Percentiles rank a stretch among this genome's conserved stretches.
Evolutionary conservation across 495 filamentous ascomycete species (phyloP).

Genomic region (Podospora australis): DNA sequence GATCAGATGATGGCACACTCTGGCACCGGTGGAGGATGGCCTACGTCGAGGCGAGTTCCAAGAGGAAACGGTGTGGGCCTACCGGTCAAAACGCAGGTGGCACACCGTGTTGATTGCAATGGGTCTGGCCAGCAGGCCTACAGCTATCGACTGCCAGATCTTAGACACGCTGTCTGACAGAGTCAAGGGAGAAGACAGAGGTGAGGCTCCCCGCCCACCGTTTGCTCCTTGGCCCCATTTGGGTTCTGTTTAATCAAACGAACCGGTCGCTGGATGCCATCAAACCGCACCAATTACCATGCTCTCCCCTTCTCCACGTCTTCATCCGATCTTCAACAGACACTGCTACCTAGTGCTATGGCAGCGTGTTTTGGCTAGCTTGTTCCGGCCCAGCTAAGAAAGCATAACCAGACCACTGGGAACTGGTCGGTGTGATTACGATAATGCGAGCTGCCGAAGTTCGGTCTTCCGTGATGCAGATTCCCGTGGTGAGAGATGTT

Average conservation of each 20-base stretch:
- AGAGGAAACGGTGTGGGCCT: not conserved
- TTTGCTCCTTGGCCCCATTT: not conserved
- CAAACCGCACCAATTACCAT: not conserved
- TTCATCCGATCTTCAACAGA: not conserved
- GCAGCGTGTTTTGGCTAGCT: not conserved
- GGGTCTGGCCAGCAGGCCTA: conserved; percentile 10
- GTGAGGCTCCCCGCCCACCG: not conserved
- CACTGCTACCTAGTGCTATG: not conserved
- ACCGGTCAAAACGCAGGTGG: conserved; percentile 4
- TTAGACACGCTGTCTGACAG: conserved; percentile 23
- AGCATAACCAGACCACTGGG: conserved; percentile 22
- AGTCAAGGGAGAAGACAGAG: conserved; percentile 4
- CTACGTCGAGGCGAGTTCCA: not conserved
- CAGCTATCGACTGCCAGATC: conserved; percentile 27
- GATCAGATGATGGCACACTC: not conserved
- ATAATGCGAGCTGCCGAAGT: conserved; percentile 24
- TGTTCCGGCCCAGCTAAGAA: conserved; percentile 4
- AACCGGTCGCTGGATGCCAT: no score
- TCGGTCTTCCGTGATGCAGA: conserved; percentile 18
- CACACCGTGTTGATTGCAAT: conserved; percentile 9
- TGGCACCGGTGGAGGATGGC: not conserved
- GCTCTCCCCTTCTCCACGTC: not conserved
- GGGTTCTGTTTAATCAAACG: no score
- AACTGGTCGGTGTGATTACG: conserved; percentile 9
- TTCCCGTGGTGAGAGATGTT: conserved; percentile 10